Conservation (phyloP, 352 stramenopile species). For the Phytopythium oedochilum region DNA sequence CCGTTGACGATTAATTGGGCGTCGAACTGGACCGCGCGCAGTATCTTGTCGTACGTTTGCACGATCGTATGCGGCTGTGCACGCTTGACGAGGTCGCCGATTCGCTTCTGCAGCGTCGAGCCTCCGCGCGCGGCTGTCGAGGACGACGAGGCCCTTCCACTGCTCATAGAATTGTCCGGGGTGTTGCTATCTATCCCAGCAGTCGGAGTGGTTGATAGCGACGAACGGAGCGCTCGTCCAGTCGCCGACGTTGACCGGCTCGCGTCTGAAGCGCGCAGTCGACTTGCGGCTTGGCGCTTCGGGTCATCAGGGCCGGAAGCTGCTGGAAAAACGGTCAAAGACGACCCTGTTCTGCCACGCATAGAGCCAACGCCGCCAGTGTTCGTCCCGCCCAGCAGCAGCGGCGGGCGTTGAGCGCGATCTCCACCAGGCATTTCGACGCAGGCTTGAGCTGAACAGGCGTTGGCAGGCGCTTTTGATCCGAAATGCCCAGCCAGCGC, state of each 20-base stretch:
- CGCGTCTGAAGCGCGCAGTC: background rate
- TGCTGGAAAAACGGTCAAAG: background rate
- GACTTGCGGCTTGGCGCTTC: background rate
- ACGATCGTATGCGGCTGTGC: slow-evolving; percentile 50
- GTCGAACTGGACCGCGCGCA: slow-evolving; percentile 20
- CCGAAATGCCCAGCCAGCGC: too few species aligned
- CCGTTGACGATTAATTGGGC: slow-evolving; percentile 35
- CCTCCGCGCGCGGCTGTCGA: background rate
- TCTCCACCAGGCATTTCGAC: background rate
- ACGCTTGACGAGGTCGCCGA: slow-evolving; percentile 44
- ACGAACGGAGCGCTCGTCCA: background rate
- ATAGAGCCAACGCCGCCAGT: background rate
- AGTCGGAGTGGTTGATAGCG: background rate
- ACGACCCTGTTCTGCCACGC: background rate
- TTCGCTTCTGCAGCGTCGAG: background rate
- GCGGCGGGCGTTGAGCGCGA: background rate
- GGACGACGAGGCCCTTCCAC: background rate
- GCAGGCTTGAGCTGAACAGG: background rate
- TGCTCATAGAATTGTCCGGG: background rate
- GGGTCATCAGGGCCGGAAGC: background rate
- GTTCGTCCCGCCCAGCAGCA: background rate
- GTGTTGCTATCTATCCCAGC: background rate
- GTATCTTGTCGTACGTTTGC: slow-evolving; percentile 45
- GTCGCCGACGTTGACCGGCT: background rate
- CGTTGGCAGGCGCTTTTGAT: too few species aligned